Evolutionary conservation across 148 eudicot species (phyloP), one percentile per base, ranked within the genome.

Genomic region (Vaccinium corymbosum): DNA sequence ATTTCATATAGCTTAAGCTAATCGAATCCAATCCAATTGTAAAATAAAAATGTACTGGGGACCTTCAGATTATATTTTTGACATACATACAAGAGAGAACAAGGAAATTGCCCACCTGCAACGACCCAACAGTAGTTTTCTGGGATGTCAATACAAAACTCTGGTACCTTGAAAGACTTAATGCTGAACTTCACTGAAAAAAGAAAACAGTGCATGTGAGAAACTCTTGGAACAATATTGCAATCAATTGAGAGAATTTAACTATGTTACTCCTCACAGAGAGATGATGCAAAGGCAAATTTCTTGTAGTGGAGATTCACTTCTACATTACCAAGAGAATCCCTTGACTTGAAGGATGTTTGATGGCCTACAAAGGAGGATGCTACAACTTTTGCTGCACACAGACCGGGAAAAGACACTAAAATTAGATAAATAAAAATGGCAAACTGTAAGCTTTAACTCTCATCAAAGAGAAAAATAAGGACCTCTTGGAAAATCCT

Each of bases 111-210:
- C 72, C 80, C 87, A 97, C 99, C 99, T 97, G 95, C 76, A 97
- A 89, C 25, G 97, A 94, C 84, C 95, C 98, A 66, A 97, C 95
- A 52, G 98, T 95, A 80, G 96, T 84, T 91, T 91, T 95, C 98
- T 13, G 99, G 98, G 85, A 94, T 94, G 91, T 97, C 98, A 80
- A 97, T 86, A 85, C 88, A 91, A 75, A 97, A 94, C 87, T 97
- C 99, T 51, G 99, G 99, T 85, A 97, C 98, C 86, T 85, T 93
- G 83, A 97, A 97, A 80, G 99, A 95, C 88, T 94, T 94, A 7
- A 97, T 97, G 90, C 92, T 93, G 76, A 97, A 91, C 85, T 93
- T 94, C 88, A 97, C 98, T 97, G 98, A 78, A 88, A 17, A 5
- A 84, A 84, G 85, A 84, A 82, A 53, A 76, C 56, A 35, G 32